These are phyloP conservation scores for Sporothrix brasiliensis DNA, from an alignment of 2,329 filamentous ascomycete species.

Conservation along the genomic window DNA sequence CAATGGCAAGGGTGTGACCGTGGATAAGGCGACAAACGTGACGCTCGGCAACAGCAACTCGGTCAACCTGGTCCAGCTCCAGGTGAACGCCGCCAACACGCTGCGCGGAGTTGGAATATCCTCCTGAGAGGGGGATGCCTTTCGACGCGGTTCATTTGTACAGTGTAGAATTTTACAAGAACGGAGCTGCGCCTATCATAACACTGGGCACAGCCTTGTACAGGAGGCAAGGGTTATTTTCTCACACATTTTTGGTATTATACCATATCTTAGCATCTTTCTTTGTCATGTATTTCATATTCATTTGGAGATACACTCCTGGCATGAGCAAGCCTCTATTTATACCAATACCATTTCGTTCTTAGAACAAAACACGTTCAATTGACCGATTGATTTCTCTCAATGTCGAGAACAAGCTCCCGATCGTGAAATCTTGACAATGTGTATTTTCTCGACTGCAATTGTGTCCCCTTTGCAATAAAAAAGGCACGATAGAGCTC, in stretches of 20 bases:
- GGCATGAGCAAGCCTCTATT: conserved; percentile 21
- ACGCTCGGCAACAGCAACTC: conserved; percentile 47
- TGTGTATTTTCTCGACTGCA: neutral
- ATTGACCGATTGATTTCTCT: neutral
- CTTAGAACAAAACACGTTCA: neutral
- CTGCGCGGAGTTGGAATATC: conserved; percentile 25
- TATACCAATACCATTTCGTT: conserved; percentile 15
- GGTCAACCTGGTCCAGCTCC: conserved; percentile 54
- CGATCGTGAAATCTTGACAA: neutral
- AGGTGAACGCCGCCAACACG: conserved; percentile 27
- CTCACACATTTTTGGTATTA: neutral
- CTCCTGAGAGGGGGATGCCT: neutral
- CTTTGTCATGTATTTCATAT: conserved; percentile 6
- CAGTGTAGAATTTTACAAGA: neutral
- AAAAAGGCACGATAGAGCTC: neutral
- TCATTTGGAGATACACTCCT: conserved; percentile 17
- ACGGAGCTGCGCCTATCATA: neutral
- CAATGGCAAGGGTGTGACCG: conserved; percentile 36
- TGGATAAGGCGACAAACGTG: conserved; percentile 45
- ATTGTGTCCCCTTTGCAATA: neutral
- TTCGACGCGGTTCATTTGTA: neutral
- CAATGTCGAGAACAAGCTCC: neutral
- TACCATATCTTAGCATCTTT: neutral
- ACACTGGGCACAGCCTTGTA: neutral
- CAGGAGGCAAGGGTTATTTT: neutral